phyloP scores from a whole-genome alignment of 2,329 filamentous ascomycete species.

The Venturia oleaginea region DNA sequence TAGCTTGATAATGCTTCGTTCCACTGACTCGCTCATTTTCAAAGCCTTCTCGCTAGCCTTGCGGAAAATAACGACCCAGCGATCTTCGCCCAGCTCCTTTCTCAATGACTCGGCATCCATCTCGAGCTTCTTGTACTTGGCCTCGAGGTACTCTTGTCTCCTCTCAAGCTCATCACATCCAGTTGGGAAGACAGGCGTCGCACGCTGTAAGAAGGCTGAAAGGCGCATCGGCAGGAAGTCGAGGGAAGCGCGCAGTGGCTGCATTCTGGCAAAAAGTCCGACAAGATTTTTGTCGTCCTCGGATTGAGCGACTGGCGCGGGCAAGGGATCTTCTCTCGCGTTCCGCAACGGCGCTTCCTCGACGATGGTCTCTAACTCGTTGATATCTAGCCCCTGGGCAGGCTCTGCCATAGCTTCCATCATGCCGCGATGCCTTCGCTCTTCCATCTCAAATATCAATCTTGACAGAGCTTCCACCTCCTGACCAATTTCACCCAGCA shows the following conservation, averaged over 20 bases:
- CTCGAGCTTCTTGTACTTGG: constrained; percentile 80
- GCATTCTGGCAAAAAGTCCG: constrained; percentile 89
- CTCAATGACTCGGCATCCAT: constrained; percentile 81
- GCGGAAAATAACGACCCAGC: constrained; percentile 92
- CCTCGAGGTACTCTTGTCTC: constrained; percentile 64
- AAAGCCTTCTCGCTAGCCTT: constrained; percentile 85
- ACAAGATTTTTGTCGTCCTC: constrained; percentile 76
- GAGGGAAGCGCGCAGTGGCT: constrained; percentile 81
- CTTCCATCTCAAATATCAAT: constrained; percentile 95
- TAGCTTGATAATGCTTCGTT: constrained; percentile 75
- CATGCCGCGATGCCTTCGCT: constrained; percentile 74
- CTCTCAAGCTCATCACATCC: constrained; percentile 83
- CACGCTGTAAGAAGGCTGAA: constrained; percentile 73
- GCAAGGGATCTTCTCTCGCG: constrained; percentile 45
- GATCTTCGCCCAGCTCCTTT: constrained; percentile 86
- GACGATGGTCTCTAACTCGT: constrained; percentile 84
- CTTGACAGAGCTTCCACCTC: constrained; percentile 74
- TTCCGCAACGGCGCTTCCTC: constrained; percentile 65
- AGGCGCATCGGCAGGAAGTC: constrained; percentile 95
- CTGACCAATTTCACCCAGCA: constrained; percentile 83
- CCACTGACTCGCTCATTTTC: constrained; percentile 94
- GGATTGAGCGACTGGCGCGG: constrained; percentile 50
- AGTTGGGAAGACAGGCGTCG: constrained; percentile 71
- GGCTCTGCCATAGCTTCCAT: constrained; percentile 52
- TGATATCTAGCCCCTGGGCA: constrained; percentile 59